These are phyloP conservation scores for Pulicaria dysenterica DNA, from an alignment of 129 eudicot species.

Conservation along the genomic window DNA sequence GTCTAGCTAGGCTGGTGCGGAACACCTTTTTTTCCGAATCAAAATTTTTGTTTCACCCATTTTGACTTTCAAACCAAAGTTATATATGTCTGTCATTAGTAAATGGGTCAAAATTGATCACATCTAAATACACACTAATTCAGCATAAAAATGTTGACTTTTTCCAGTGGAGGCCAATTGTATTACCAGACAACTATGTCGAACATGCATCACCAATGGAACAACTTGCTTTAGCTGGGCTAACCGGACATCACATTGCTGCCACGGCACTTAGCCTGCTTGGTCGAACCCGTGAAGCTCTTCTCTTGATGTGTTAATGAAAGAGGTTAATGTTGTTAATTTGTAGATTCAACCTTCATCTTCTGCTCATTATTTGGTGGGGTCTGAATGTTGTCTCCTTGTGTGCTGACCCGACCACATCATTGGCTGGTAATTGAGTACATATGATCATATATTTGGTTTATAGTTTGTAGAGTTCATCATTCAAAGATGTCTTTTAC, in stretches of 20 bases:
- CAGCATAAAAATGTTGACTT: background rate
- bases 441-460: constrained; percentile 21
- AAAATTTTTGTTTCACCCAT: no score
- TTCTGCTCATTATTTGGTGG: constrained; percentile 19
- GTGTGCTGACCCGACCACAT: constrained; percentile 5
- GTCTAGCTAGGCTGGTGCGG: no score
- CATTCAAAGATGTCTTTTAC: background rate
- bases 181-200: constrained; percentile 82
- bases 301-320: constrained; percentile 67
- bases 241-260: constrained; percentile 91
- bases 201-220: constrained; percentile 83
- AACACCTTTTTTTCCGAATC: no score
- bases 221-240: constrained; percentile 81
- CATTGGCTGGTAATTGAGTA: constrained; percentile 14
- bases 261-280: constrained; percentile 87
- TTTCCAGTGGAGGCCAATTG: constrained; percentile 93
- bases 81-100: no score
- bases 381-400: background rate
- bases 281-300: constrained; percentile 97
- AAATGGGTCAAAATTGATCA: no score
- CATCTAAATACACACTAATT: background rate
- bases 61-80: no score
- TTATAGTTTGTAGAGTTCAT: constrained; percentile 4
- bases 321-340: background rate
- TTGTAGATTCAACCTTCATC: constrained; percentile 11